phyloP scores from a whole-genome alignment of 441 rosid genomes.

The Pelargonium australe region DNA sequence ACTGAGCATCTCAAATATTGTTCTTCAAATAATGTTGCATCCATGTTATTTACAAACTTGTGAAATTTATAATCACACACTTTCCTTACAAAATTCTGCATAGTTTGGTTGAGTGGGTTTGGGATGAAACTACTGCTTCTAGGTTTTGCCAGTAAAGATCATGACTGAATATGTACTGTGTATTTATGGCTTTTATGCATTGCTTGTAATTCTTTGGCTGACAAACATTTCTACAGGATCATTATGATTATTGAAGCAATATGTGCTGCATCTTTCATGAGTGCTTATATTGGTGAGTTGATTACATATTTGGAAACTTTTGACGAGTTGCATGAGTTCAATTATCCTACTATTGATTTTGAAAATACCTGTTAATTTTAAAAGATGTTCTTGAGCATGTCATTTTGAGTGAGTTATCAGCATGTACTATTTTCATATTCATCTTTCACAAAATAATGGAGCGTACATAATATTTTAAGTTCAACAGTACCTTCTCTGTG shows the following conservation, averaged over 20 bases:
- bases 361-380: neutral
- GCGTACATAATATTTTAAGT: neutral
- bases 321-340: slow-evolving; percentile 5
- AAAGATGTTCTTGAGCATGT: slow-evolving; percentile 1
- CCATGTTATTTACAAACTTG: slow-evolving; percentile 6
- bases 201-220: slow-evolving; percentile 15
- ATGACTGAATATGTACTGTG: slow-evolving; percentile 12
- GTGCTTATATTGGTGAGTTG: slow-evolving; percentile 76
- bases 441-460: neutral
- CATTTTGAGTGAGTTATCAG: neutral
- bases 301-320: neutral
- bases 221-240: slow-evolving; percentile 52
- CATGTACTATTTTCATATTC: slow-evolving; percentile 2
- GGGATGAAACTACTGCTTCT: slow-evolving; percentile 6
- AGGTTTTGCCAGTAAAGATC: slow-evolving; percentile 5
- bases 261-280: slow-evolving; percentile 72
- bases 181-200: neutral
- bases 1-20: slow-evolving; percentile 3
- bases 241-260: slow-evolving; percentile 75
- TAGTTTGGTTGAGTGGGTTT: neutral
- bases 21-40: slow-evolving; percentile 5
- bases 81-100: neutral
- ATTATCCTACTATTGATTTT: slow-evolving; percentile 3
- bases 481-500: neutral
- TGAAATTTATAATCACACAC: neutral